Percentiles rank a stretch among this genome's conserved stretches.
These are phyloP conservation scores for Zopfia rhizophila DNA, from an alignment of 2,329 filamentous ascomycete genomes.

Conservation along the genomic window DNA sequence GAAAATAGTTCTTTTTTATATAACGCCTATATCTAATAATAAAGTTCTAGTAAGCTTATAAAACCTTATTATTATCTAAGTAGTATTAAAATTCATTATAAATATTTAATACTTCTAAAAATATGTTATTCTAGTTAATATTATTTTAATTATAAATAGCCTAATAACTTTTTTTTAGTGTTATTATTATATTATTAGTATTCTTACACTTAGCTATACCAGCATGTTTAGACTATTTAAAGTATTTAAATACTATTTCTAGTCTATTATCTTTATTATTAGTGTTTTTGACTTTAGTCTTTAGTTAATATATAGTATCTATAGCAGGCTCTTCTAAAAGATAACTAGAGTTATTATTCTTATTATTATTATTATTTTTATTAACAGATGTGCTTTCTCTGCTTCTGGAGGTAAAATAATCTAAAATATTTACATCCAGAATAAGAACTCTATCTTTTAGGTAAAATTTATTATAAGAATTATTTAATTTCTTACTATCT, in stretches of 20 bases:
- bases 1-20: conserved; percentile 2
- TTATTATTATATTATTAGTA: conserved; percentile 1
- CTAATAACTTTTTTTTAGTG: neutral
- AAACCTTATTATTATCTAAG: conserved; percentile 1
- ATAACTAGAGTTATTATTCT: neutral
- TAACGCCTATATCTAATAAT: neutral
- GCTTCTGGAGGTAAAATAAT: neutral
- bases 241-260: conserved; percentile 1
- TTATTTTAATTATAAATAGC: conserved; percentile 3
- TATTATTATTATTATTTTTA: neutral
- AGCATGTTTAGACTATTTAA: neutral
- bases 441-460: conserved; percentile 6
- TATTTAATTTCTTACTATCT: conserved; percentile 1
- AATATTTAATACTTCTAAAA: neutral
- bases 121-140: neutral
- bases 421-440: neutral
- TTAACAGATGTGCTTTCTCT: neutral
- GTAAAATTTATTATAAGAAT: neutral
- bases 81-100: conserved; percentile 2
- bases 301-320: too few relatives aligned
- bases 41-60: conserved; percentile 4
- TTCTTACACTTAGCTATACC: conserved; percentile 4
- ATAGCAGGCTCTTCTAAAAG: too few relatives aligned
- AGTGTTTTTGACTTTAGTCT: too few relatives aligned
- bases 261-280: too few relatives aligned